Conservation (phyloP, 495 filamentous ascomycete genomes). For the Bombardia bombarda region DNA sequence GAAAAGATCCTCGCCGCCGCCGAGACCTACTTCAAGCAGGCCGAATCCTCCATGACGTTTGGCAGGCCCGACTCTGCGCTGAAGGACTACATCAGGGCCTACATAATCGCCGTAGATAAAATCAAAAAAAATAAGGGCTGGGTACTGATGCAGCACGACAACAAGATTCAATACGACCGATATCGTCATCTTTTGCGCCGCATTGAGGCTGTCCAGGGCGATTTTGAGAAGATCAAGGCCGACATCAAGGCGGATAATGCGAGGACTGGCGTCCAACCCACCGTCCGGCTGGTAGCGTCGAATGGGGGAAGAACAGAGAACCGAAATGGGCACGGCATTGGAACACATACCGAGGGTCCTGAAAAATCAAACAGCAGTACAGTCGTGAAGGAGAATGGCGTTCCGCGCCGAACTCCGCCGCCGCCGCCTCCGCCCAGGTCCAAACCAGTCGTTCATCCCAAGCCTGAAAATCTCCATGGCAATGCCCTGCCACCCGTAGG, state of each 20-base stretch:
- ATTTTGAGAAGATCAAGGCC: constrained; percentile 53
- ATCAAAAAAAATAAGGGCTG: constrained; percentile 38
- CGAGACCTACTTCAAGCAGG: constrained; percentile 41
- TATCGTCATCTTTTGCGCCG: constrained; percentile 40
- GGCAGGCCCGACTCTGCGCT: constrained; percentile 42
- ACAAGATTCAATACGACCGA: constrained; percentile 16
- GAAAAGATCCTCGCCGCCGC: constrained; percentile 42
- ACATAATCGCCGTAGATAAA: constrained; percentile 62
- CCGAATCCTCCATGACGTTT: constrained; percentile 44
- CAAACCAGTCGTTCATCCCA: constrained; percentile 53
- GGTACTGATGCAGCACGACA: constrained; percentile 16
- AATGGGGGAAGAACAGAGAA: not conserved
- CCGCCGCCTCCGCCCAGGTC: constrained; percentile 10
- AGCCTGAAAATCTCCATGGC: constrained; percentile 54
- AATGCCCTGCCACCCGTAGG: constrained; percentile 29
- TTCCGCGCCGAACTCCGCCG: not conserved
- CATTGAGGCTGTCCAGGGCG: constrained; percentile 22
- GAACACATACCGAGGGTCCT: no score
- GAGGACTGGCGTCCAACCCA: constrained; percentile 41
- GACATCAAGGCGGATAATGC: constrained; percentile 62
- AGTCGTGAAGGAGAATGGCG: constrained; percentile 11
- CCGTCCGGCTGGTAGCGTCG: constrained; percentile 1
- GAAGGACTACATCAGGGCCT: constrained; percentile 71
- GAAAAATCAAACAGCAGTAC: no score
- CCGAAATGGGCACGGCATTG: no score